Evolutionary conservation across 495 filamentous ascomycete genomes (phyloP).

Genomic region (Neurospora hispaniola): DNA sequence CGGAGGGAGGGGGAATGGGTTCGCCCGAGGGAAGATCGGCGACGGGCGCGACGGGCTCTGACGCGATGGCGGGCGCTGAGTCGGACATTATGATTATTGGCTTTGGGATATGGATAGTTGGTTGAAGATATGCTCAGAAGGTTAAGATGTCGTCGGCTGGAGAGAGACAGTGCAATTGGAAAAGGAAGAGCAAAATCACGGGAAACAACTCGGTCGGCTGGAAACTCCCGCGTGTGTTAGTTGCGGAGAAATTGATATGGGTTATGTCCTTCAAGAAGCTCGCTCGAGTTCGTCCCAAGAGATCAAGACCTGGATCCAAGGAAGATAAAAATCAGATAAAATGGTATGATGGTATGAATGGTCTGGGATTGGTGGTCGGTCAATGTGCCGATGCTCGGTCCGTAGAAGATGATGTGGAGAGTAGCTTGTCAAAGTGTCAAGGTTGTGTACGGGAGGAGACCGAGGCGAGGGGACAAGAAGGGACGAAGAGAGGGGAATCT

Average conservation of each 20-base stretch:
- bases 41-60: constrained; percentile 12
- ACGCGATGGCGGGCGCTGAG: background rate
- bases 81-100: constrained; percentile 7
- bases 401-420: background rate
- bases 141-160: background rate
- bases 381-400: background rate
- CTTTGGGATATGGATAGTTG: background rate
- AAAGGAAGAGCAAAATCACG: background rate
- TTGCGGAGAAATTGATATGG: background rate
- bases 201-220: background rate
- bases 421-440: background rate
- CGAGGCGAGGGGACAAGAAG: background rate
- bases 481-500: background rate
- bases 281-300: background rate
- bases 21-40: constrained; percentile 31
- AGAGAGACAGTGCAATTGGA: background rate
- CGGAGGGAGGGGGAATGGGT: constrained; percentile 21
- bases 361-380: background rate
- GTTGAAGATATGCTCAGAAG: background rate
- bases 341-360: background rate
- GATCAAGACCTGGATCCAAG: background rate
- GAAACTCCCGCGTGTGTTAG: background rate
- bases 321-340: background rate
- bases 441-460: background rate
- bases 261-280: background rate